Conservation (phyloP, 345 rosid species). For the Boechera retrofracta region DNA sequence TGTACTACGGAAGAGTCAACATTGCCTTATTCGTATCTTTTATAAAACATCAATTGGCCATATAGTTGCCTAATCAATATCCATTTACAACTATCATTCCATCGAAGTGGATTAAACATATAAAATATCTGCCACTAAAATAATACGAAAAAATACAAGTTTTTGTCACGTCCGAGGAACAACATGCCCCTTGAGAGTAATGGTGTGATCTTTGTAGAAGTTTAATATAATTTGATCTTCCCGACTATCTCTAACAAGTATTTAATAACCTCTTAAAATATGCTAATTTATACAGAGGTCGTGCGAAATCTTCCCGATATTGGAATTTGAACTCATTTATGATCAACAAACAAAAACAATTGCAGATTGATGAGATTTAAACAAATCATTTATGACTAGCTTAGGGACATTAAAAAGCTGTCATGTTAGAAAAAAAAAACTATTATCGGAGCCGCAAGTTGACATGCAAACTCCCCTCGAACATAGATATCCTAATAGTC, state of each 20-base stretch:
- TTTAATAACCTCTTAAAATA: constrained; percentile 8
- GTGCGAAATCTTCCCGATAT: constrained; percentile 41
- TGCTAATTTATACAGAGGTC: constrained; percentile 19
- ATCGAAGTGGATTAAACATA: not conserved
- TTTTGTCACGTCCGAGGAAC: constrained; percentile 49
- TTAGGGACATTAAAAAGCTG: constrained; percentile 28
- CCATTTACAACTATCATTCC: constrained; percentile 19
- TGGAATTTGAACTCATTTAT: constrained; percentile 12
- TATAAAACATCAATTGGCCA: constrained; percentile 5
- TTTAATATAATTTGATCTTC: constrained; percentile 15
- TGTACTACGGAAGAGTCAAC: constrained; percentile 13
- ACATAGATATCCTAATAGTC: not conserved
- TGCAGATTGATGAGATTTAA: constrained; percentile 22
- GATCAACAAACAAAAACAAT: constrained; percentile 18
- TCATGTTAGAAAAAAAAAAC: constrained; percentile 5
- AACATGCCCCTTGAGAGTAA: constrained; percentile 46
- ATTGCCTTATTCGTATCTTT: constrained; percentile 6
- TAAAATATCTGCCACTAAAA: constrained; percentile 15
- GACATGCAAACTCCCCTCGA: constrained; percentile 37
- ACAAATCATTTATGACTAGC: not conserved
- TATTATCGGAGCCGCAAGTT: constrained; percentile 21
- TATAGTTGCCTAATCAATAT: constrained; percentile 5
- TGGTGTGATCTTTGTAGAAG: constrained; percentile 25
- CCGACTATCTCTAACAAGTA: constrained; percentile 10
- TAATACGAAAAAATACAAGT: constrained; percentile 31